Base-by-base conservation (phyloP, 345 rosid species). In the Eucalyptus sp. region DNA sequence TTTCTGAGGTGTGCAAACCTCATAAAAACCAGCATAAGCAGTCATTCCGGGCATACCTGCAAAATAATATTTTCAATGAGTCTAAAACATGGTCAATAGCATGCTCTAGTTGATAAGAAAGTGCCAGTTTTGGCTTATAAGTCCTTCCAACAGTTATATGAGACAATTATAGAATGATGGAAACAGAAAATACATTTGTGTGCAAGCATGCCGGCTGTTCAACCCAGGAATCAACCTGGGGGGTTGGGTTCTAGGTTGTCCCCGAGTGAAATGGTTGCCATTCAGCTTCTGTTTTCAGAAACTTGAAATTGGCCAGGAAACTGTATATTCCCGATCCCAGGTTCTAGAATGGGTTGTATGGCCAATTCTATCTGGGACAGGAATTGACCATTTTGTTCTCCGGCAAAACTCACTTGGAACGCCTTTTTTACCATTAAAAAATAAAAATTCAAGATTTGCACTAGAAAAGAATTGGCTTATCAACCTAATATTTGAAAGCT, bases 31-130 rank as follows among this genome's bases (percentile, higher is more conserved):
- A 41, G 80, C 79, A 33, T 79, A 89, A 87, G 89, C 89, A 17
- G 91, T 89, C 91, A 89, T 49, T 46, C 91, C 91, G 2, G 89
- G 91, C 91, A 90, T 90, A 7, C 91, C 91, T 89, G 54, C 41
- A 25, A 49, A 52, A 20, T 52, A 44, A 60, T 60, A 27, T 27
- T 5, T 60, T 60, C 31, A 60, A 25, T 6, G 16, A 60, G 66
- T 27, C 66, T 60, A 60, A 60, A 10, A 60, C 66, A 60, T 60
- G 66, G 15, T 25, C 66, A 5, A 60, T 27, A 27, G 66, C 66
- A 60, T 12, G 66, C 66, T 60, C n/a, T 27, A 60, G 31, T 27
- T 27, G 15, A 60, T 13, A 27, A 60, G 66, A 60, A 60, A 60
- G 31, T 60, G 66, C 27, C 66, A 60, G 66, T 60, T 60, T 25